Evolutionary conservation across 768 basidiomycete genomes (phyloP), one percentile per base, ranked within the genome.

Genomic region (Mycena filopes): DNA sequence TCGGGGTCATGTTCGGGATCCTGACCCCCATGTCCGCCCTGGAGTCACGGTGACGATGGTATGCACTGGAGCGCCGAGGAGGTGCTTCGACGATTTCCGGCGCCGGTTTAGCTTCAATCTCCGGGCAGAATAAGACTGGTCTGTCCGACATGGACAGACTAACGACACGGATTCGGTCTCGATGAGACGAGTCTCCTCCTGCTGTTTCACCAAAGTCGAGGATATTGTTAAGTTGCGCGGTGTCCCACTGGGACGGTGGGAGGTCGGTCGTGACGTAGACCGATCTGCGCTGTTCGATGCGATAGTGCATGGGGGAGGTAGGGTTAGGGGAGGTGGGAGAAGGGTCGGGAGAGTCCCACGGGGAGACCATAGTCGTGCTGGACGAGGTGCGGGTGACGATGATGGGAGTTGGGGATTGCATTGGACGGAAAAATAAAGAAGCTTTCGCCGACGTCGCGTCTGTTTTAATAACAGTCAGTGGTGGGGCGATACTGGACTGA

Each of bases 271-370:
- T 77, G 20, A 84, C 78, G 66, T 82, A 83, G 45, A 84, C 74
- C 7, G 83, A 84, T 50, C 80, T 80, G 20, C 82, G 78, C 66
- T 84, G 82, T 67, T 84, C 83, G 60, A 84, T 82, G 46, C 83
- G 82, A 69, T 83, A 84, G 58, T 77, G 78, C 42, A 82, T 74
- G 2, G 79, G 70, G n/a, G 69, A 62, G 42, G 76, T 80, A 16
- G 77, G 70, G 13, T 74, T 66, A 41, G 69, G 60, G 45, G 69
- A 69, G 26, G 67, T 65, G 20, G 67, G 71, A 11, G 70, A 69
- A 57, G 60, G 60, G 36, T 65, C 54, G 15, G 60, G 63, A 55
- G 67, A 62, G 50, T 66, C 68, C 64, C 64, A 69, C 33, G 68
- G 68, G 2, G 68, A 69, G 53, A 69, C 60, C 60, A 69, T 66